Base-by-base conservation (phyloP, 1,284 basidiomycete species). In the Irpex lacteus region DNA sequence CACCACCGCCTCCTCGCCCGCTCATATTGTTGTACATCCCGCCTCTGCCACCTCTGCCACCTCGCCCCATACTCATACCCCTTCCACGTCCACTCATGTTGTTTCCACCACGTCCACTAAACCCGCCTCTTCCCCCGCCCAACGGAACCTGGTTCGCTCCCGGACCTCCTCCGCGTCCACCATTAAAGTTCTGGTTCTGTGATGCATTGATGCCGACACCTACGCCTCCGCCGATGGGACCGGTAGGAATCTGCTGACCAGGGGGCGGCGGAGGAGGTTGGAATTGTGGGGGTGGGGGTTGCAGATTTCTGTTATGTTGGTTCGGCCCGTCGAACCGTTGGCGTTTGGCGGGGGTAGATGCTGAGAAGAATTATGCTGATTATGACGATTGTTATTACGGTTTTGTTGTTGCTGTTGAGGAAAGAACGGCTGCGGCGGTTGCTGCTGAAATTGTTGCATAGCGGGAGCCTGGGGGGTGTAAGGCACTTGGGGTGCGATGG, bases 321-420 rank as follows among this genome's bases (percentile, higher is more conserved):
- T 77, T 85, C 0, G 91, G 89, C 5, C 87, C 88, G 72, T 95
- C 94, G 71, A 94, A 94, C 18, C 93, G 85, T 67, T 89, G 93
- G 60, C 94, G 82, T 75, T 96, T 96, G 2, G 90, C 90, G 91
- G 91, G 13, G 90, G 90, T 6, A 88, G 79, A 69, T 91, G 87
- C 67, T 90, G 88, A 36, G 86, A 85, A 3, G 88, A 84, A 2
- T 83, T 77, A 66, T 90, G 88, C 68, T 87, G 89, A 8, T 63
- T 56, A 47, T 63, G 62, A 11, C 62, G 61, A 66, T 80, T 81
- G 19, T 82, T 84, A 58, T 77, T 80, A 36, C 80, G 78, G 53
- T 72, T 74, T 21, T 68, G 65, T 65, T 78, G 79, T 49, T 77
- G 80, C 18, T 81, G 84, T 56, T 81, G 81, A 52, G 76, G 78